Percentiles rank a stretch among this genome's conserved stretches.
Evolutionary conservation across 2,329 filamentous ascomycete genomes (phyloP).

Genomic region (Fusarium fujikuroi): DNA sequence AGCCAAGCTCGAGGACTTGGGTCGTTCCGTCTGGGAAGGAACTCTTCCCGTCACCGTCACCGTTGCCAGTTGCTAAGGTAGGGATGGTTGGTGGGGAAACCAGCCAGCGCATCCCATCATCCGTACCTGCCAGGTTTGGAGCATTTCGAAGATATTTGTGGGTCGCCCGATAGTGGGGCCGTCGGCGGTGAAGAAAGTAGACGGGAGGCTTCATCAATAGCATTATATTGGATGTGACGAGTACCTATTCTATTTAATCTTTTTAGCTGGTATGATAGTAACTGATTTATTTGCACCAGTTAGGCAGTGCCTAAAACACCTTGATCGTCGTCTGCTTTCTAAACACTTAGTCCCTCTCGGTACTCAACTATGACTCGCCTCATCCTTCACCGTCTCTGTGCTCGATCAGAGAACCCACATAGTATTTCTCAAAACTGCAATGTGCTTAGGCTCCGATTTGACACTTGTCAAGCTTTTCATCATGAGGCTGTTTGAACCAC

Average conservation of each 20-base stretch:
- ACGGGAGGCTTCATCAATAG: slow-evolving; percentile 1
- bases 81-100: slow-evolving; percentile 37
- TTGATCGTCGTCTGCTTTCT: not conserved
- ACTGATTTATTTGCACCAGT: not conserved
- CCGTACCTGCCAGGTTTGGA: slow-evolving; percentile 27
- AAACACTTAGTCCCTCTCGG: not conserved
- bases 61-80: slow-evolving; percentile 25
- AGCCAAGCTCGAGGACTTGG: slow-evolving; percentile 19
- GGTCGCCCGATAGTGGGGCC: not conserved
- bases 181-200: slow-evolving; percentile 14
- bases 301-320: not conserved
- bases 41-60: not conserved
- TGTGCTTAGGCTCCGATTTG: slow-evolving; percentile 9
- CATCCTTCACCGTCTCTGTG: slow-evolving; percentile 20
- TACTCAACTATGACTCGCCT: slow-evolving; percentile 5
- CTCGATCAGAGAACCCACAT: slow-evolving; percentile 15
- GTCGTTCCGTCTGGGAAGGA: slow-evolving; percentile 2
- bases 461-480: not conserved
- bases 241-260: not conserved
- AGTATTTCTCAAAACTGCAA: not conserved
- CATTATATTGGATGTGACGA: not conserved
- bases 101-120: slow-evolving; percentile 26
- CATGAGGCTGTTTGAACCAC: not conserved
- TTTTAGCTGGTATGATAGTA: not conserved
- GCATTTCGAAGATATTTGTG: slow-evolving; percentile 3